Base-by-base conservation (phyloP, 768 basidiomycete genomes). In the Sistotremastrum suecicum region DNA sequence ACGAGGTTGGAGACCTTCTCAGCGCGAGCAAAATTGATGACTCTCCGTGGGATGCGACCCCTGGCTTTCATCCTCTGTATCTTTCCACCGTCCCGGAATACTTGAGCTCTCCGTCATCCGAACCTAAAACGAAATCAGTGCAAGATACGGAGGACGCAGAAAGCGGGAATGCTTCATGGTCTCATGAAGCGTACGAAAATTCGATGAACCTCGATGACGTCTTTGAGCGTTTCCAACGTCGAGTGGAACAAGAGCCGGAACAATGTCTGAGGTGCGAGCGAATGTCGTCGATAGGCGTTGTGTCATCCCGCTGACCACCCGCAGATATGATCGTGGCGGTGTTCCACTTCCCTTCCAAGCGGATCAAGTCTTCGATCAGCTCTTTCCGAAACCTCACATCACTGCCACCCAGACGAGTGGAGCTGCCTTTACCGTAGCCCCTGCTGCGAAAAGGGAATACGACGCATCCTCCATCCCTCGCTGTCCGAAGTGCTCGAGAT, bases 261-360 rank as follows among this genome's bases (percentile, higher is more conserved):
- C 94, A 98, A 59, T 92, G 91, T 52, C 65, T 98, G 41, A 72
- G 94, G 89, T 91, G 47, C 43, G 76, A 67, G 28, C 31, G 33
- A 2, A 29, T 30, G 6, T 32, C 30, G 3, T 47, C 11, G 34
- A 47, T 49, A 29, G 35, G n/a, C 43, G 32, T 12, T 42, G 36
- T 10, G 8, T 20, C 41, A 33, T 20, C n/a, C 2, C 28, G 7
- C 9, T 39, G 33, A 34, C 31, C 7, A 44, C 34, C 8, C 36
- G 32, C 55, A 91, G 89, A 44, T 98, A 98, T 57, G 90, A 95
- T 40, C 68, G 91, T n/a, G 72, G 74, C 33, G 86, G 90, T 28
- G 73, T 66, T 0, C 94, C 94, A 2, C 66, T 97, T 3, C 85
- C 89, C 7, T 98, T 83, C 62, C 72, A 83, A n/a, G 76, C 77